Evolutionary conservation across 2,329 filamentous ascomycete species (phyloP).

Genomic region (Penicillium sumatraense): DNA sequence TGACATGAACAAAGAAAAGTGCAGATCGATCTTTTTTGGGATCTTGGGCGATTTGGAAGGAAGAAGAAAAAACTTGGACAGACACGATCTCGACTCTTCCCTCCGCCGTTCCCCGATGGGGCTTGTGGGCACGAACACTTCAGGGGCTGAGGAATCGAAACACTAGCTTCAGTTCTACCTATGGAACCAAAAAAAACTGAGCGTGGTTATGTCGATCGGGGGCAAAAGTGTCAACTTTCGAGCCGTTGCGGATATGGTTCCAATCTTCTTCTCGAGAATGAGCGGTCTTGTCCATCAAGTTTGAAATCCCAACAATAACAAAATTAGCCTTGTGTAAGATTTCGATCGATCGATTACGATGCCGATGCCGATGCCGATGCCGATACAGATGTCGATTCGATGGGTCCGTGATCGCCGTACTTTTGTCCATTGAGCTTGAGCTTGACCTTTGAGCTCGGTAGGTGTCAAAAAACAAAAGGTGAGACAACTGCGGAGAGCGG

Average conservation of each 20-base stretch:
- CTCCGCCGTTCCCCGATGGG: constrained; percentile 6
- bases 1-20: constrained; percentile 7
- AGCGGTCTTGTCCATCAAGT: constrained; percentile 1
- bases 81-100: constrained; percentile 2
- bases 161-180: constrained; percentile 9
- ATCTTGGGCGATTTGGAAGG: constrained; percentile 1
- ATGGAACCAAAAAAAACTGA: neutral
- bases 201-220: neutral
- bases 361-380: neutral
- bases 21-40: constrained; percentile 1
- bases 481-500: neutral
- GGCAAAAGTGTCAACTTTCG: no score
- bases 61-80: neutral
- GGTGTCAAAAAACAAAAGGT: neutral
- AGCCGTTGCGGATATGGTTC: no score
- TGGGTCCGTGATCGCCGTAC: constrained; percentile 18
- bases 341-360: constrained; percentile 27
- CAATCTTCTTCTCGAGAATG: neutral
- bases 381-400: constrained; percentile 9
- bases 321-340: neutral
- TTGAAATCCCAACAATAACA: no score
- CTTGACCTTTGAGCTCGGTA: neutral
- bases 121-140: constrained; percentile 8
- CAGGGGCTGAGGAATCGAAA: constrained; percentile 18
- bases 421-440: constrained; percentile 1